Percentiles rank a stretch among this genome's conserved stretches.
Evolutionary conservation across 2,329 filamentous ascomycete species (phyloP).

Genomic region (Trichoderma breve): DNA sequence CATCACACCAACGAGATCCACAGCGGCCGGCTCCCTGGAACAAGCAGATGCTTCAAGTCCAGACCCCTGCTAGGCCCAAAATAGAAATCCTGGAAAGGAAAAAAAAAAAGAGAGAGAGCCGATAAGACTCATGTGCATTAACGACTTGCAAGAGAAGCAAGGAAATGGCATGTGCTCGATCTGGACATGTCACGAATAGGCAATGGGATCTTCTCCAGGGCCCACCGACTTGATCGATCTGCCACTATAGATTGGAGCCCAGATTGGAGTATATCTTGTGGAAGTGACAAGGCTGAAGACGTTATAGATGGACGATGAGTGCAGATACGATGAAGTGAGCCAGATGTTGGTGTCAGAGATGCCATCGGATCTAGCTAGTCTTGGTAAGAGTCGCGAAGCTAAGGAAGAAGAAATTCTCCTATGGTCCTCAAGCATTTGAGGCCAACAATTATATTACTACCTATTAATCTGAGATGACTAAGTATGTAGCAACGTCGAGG

Average conservation of each 20-base stretch:
- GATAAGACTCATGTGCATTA: not conserved
- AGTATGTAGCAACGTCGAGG: not conserved
- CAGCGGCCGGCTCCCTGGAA: not conserved
- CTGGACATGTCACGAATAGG: not conserved
- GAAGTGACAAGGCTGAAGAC: not conserved
- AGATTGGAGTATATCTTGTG: not conserved
- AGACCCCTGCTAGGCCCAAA: not conserved
- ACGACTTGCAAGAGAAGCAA: not conserved
- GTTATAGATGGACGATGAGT: not conserved
- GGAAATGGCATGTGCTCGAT: not conserved
- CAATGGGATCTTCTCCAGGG: not conserved
- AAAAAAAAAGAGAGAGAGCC: not conserved
- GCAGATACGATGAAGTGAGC: not conserved
- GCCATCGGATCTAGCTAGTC: not conserved
- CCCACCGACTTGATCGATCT: not conserved
- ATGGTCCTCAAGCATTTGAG: not conserved
- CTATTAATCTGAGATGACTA: no score
- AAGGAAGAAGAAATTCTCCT: not conserved
- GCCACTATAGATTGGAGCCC: not conserved
- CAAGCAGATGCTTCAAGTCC: slow-evolving; percentile 3
- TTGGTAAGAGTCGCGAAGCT: not conserved
- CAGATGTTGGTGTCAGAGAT: not conserved
- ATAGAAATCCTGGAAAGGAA: not conserved
- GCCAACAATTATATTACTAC: no score
- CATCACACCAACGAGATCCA: slow-evolving; percentile 9